Conservation (phyloP, 164 flowering plant genomes). For the Chloranthus sessilifolius region DNA sequence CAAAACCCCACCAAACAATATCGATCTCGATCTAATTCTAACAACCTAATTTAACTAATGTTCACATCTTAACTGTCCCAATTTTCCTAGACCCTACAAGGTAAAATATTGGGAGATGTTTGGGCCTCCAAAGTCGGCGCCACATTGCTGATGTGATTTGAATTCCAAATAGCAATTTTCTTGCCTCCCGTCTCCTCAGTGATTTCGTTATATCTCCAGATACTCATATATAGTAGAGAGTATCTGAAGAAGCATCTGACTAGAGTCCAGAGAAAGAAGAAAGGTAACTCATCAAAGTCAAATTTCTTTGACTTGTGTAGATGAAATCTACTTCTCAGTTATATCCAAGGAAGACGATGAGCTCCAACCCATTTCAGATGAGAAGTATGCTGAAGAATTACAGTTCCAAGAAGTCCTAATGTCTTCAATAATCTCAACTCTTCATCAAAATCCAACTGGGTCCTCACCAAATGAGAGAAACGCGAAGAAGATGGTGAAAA, state of each 20-base stretch:
- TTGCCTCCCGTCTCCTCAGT: not conserved
- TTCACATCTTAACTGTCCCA: no score
- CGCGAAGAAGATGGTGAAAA: not conserved
- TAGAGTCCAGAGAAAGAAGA: not conserved
- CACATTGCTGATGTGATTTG: no score
- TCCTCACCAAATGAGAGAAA: not conserved
- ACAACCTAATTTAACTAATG: no score
- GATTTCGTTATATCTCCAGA: not conserved
- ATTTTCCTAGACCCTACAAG: no score
- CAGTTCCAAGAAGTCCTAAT: conserved; percentile 32
- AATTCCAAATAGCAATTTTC: not conserved
- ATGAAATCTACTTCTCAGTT: conserved; percentile 11
- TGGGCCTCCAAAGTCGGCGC: no score
- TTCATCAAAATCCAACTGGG: not conserved
- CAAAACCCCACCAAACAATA: no score
- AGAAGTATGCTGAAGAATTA: conserved; percentile 31
- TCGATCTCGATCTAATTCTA: no score
- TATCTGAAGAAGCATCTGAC: not conserved
- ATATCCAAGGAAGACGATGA: conserved; percentile 9
- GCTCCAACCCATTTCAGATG: conserved; percentile 33
- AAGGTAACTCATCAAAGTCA: not conserved
- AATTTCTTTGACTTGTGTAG: not conserved
- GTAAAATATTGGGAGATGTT: no score
- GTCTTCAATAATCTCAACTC: conserved; percentile 4
- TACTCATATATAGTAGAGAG: not conserved